These are phyloP conservation scores for Ophiostoma novo-ulmi DNA, from an alignment of 2,329 filamentous ascomycete genomes.

Conservation along the genomic window DNA sequence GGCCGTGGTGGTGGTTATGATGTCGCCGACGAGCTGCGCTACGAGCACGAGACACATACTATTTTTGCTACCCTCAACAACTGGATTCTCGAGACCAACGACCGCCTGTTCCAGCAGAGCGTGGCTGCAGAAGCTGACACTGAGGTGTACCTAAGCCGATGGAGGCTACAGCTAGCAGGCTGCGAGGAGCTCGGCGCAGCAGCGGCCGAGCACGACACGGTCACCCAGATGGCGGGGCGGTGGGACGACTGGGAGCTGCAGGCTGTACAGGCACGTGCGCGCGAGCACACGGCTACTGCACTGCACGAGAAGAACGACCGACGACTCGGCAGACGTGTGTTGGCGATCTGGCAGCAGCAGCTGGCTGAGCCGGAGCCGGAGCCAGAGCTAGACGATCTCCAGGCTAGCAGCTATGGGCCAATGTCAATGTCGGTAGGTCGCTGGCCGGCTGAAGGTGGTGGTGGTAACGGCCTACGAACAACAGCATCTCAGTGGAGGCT, in stretches of 20 bases:
- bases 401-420: conserved; percentile 16
- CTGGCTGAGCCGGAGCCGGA: conserved; percentile 16
- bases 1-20: conserved; percentile 10
- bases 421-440: neutral
- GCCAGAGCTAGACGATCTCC: conserved; percentile 5
- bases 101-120: conserved; percentile 24
- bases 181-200: conserved; percentile 20
- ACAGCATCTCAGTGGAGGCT: conserved; percentile 11
- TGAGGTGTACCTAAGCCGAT: conserved; percentile 26
- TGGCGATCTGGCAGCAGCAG: conserved; percentile 26
- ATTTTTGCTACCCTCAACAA: conserved; percentile 23
- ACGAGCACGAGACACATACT: conserved; percentile 19
- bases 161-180: conserved; percentile 22
- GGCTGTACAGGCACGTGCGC: conserved; percentile 28
- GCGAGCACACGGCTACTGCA: conserved; percentile 26
- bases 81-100: conserved; percentile 29
- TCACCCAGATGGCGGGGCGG: conserved; percentile 16
- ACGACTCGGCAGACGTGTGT: conserved; percentile 24
- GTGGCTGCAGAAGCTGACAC: conserved; percentile 27
- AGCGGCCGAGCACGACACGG: conserved; percentile 25
- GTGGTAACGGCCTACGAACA: neutral
- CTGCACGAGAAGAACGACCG: conserved; percentile 29
- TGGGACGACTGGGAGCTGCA: conserved; percentile 30
- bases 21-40: conserved; percentile 22
- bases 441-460: neutral